Base-by-base conservation (phyloP, 2,329 filamentous ascomycete genomes). In the Fusarium devonianum region DNA sequence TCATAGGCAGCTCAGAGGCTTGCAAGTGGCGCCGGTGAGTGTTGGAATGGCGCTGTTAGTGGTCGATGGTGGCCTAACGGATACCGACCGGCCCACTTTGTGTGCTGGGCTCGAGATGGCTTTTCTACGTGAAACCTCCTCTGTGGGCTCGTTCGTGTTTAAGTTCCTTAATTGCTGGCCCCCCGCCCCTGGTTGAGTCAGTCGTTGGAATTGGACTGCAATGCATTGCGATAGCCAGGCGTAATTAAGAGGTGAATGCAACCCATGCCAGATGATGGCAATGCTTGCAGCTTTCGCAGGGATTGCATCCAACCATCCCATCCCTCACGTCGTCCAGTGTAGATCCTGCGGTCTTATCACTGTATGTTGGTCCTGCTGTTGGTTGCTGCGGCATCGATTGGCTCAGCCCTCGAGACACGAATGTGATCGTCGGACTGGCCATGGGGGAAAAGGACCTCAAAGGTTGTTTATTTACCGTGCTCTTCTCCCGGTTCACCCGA, bases 401-500 rank as follows among this genome's bases (percentile, higher is more conserved):
- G 28, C 25, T 26, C n/a, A 44, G 18, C 19, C 33, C n/a, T 22
- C 4, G n/a, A n/a, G n/a, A 25, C 8, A 25, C 9, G 21, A 10
- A 10, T 25, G 9, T 26, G 30, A 10, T 34, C 30, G 9, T 14
- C 30, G 30, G 30, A 32, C 11, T 14, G 14, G 30, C 30, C 30
- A 6, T 33, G 14, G 22, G n/a, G 5, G 4, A n/a, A 23, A 12
- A n/a, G 6, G 7, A 13, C 10, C 13, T 14, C 23, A 23, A 18
- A 44, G 37, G n/a, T 21, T 14, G 33, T 40, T 49, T 49, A 32
- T 49, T 49, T 44, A 49, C 21, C 12, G 19, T 11, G 37, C n/a
- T 18, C 34, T n/a, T 19, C 25, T 41, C 23, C 36, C 42, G 49
- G 52, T 56, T 54, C 44, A 32, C 38, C 50, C 38, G 52, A 54